These are phyloP conservation scores for Penicillium subrubescens DNA, from an alignment of 495 filamentous ascomycete species.

Conservation along the genomic window DNA sequence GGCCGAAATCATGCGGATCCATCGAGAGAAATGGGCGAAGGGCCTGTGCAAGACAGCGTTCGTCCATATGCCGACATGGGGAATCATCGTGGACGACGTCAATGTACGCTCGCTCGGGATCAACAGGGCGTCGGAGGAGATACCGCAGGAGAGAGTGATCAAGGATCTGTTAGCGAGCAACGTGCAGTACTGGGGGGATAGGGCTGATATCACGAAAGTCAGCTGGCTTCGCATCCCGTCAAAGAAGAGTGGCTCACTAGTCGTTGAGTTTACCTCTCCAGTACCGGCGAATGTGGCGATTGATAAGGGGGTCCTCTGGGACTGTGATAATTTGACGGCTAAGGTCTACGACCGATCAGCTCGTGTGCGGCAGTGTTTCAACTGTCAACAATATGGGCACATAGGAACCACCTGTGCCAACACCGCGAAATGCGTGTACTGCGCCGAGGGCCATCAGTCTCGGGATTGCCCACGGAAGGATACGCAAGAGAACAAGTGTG, in stretches of 20 bases:
- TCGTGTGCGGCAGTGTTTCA: conserved; percentile 6
- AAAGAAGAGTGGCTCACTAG: no score
- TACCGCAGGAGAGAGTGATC: neutral
- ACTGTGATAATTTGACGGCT: neutral
- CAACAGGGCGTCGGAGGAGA: neutral
- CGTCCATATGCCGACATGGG: conserved; percentile 1
- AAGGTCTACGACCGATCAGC: conserved; percentile 4
- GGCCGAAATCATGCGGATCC: neutral
- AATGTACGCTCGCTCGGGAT: neutral
- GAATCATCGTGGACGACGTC: neutral
- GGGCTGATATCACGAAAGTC: neutral
- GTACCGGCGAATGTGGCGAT: neutral
- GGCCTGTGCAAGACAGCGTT: neutral
- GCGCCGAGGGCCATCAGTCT: conserved; percentile 2
- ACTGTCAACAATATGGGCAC: conserved; percentile 7
- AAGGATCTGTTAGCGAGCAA: neutral
- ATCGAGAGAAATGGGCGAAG: neutral
- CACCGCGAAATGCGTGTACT: neutral
- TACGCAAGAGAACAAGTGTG: neutral
- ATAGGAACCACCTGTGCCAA: conserved; percentile 10
- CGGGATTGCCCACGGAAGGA: neutral
- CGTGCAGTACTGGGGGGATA: neutral
- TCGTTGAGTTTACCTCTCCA: conserved; percentile 2
- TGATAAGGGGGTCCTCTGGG: neutral
- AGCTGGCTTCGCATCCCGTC: neutral